phyloP scores from a whole-genome alignment of 371 early-diverging fungal genomes.

The Funneliformis caledonium region DNA sequence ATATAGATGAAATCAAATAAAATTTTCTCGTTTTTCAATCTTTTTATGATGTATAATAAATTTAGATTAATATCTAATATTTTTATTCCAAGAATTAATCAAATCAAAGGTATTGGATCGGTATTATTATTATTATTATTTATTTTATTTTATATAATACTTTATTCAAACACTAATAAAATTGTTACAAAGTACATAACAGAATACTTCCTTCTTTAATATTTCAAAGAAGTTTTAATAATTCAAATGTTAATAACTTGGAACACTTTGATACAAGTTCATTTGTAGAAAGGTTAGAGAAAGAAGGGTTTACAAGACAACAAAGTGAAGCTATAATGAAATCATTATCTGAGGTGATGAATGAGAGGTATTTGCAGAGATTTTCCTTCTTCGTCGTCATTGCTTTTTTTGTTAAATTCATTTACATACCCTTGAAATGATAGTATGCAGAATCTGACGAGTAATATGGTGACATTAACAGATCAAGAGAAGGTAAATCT shows the following conservation, averaged over 20 bases:
- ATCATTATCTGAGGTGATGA: slow-evolving; percentile 72
- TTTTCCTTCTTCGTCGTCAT: neutral
- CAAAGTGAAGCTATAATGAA: slow-evolving; percentile 84
- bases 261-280: slow-evolving; percentile 75
- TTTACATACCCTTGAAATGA: neutral
- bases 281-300: slow-evolving; percentile 75
- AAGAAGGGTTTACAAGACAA: slow-evolving; percentile 73
- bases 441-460: slow-evolving; percentile 34
- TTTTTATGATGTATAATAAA: neutral
- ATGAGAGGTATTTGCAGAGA: slow-evolving; percentile 64
- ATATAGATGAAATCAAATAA: too few relatives aligned
- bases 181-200: neutral
- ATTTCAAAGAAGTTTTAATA: slow-evolving; percentile 10
- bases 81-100: neutral
- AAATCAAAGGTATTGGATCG: neutral
- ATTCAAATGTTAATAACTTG: neutral
- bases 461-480: slow-evolving; percentile 41
- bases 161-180: neutral
- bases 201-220: neutral
- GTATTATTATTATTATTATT: too few relatives aligned
- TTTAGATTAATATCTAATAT: neutral
- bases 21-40: too few relatives aligned
- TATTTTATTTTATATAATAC: too few relatives aligned
- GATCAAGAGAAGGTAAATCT: slow-evolving; percentile 43
- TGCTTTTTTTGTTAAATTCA: neutral